Evolutionary conservation across 2,329 filamentous ascomycete genomes (phyloP).

Genomic region (Cytospora chrysosperma): DNA sequence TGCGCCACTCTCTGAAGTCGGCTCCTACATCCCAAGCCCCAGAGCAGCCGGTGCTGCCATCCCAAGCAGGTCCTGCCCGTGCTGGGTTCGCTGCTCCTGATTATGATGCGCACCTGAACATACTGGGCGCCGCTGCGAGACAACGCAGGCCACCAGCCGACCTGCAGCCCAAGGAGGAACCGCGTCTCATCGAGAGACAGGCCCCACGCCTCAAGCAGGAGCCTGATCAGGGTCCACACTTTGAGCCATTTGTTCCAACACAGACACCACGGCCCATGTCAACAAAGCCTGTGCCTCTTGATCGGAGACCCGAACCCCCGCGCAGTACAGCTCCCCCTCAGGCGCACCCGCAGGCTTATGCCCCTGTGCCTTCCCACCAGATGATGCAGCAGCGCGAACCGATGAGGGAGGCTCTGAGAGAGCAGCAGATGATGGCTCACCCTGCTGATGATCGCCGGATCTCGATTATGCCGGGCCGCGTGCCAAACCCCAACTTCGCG

Average conservation of each 20-base stretch:
- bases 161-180: slow-evolving; percentile 31
- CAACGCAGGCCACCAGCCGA: slow-evolving; percentile 35
- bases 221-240: slow-evolving; percentile 45
- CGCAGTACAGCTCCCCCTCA: slow-evolving; percentile 36
- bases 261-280: slow-evolving; percentile 36
- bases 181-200: slow-evolving; percentile 29
- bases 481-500: slow-evolving; percentile 28
- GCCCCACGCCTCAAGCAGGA: slow-evolving; percentile 50
- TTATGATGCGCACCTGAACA: slow-evolving; percentile 17
- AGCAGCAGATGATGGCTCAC: slow-evolving; percentile 32
- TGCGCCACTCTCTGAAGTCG: slow-evolving; percentile 43
- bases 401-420: slow-evolving; percentile 9
- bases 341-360: slow-evolving; percentile 34
- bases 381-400: slow-evolving; percentile 22
- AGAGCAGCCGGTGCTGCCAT: slow-evolving; percentile 28
- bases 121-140: slow-evolving; percentile 29
- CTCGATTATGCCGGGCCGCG: slow-evolving; percentile 38
- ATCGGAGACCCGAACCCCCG: slow-evolving; percentile 44
- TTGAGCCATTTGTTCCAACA: slow-evolving; percentile 45
- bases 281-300: slow-evolving; percentile 40
- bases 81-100: slow-evolving; percentile 22
- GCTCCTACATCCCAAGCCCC: slow-evolving; percentile 28
- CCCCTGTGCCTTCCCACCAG: slow-evolving; percentile 26
- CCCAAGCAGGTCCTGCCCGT: slow-evolving; percentile 36
- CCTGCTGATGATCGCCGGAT: slow-evolving; percentile 38